phyloP scores from a whole-genome alignment of 495 filamentous ascomycete species.

The Podospora appendiculata region DNA sequence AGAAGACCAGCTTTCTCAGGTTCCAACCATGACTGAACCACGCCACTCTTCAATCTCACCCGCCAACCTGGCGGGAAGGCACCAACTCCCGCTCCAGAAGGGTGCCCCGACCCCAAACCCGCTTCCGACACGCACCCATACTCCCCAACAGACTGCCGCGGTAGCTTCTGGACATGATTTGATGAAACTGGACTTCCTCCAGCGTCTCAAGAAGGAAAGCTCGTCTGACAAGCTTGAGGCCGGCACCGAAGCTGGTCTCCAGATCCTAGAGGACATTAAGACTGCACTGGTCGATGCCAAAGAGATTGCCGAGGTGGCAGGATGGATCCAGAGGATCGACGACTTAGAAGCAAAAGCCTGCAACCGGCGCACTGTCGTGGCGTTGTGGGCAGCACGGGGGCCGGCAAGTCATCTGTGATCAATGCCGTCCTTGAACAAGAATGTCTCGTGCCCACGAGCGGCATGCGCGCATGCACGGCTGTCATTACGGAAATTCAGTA shows the following conservation, averaged over 20 bases:
- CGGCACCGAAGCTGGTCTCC: conserved; percentile 9
- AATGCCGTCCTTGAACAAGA: conserved; percentile 53
- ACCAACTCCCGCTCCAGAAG: too few species aligned
- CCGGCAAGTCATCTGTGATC: conserved; percentile 54
- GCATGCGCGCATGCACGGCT: conserved; percentile 54
- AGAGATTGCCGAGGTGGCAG: conserved; percentile 4
- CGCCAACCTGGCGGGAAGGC: too few species aligned
- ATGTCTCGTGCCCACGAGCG: conserved; percentile 29
- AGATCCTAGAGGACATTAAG: conserved; percentile 14
- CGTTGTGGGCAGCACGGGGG: conserved; percentile 51
- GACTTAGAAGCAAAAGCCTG: conserved; percentile 9
- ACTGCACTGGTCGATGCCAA: conserved; percentile 4
- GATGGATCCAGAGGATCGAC: conserved; percentile 38
- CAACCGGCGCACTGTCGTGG: conserved; percentile 36
- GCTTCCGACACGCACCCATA: too few species aligned
- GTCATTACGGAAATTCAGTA: conserved; percentile 59
- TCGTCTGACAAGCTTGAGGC: conserved; percentile 12
- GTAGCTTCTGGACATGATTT: neutral
- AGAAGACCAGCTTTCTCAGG: too few species aligned
- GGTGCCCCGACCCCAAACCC: too few species aligned
- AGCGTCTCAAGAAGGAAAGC: neutral
- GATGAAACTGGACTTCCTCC: conserved; percentile 1
- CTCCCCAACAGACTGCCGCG: too few species aligned
- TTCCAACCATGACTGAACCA: too few species aligned
- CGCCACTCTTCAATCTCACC: too few species aligned